phyloP scores from a whole-genome alignment of 208 protist genomes.

The Angomonas deanei region DNA sequence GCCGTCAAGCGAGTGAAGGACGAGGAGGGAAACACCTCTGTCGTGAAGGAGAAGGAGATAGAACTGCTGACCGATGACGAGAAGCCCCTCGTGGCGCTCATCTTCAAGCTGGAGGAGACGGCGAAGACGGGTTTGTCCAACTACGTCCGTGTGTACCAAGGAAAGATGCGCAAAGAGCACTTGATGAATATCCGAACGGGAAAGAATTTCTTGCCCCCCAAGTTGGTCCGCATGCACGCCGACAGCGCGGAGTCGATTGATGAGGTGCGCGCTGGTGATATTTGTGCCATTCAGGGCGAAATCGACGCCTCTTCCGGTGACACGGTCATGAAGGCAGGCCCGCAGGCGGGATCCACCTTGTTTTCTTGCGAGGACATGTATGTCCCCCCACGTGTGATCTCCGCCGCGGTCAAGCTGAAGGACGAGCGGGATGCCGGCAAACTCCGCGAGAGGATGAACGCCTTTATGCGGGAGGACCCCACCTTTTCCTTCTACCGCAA shows the following conservation, averaged over 20 bases:
- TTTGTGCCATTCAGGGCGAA: conserved; percentile 98
- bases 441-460: conserved; percentile 73
- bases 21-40: conserved; percentile 72
- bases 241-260: conserved; percentile 94
- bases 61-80: conserved; percentile 82
- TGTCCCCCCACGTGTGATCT: conserved; percentile 98
- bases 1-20: conserved; percentile 81
- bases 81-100: conserved; percentile 92
- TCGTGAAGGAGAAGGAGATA: conserved; percentile 75
- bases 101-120: conserved; percentile 99
- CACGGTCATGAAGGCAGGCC: conserved; percentile 88
- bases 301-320: conserved; percentile 97
- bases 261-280: conserved; percentile 94
- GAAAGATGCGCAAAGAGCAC: conserved; percentile 90
- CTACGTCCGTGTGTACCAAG: conserved; percentile 98
- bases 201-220: conserved; percentile 90
- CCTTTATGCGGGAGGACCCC: conserved; percentile 96
- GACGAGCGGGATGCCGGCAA: conserved; percentile 72
- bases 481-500: conserved; percentile 95
- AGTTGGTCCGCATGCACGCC: conserved; percentile 98
- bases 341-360: conserved; percentile 48
- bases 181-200: conserved; percentile 82
- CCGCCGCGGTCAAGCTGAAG: conserved; percentile 91
- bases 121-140: conserved; percentile 96
- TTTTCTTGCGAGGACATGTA: conserved; percentile 95